Evolutionary conservation across 2,329 filamentous ascomycete species (phyloP), one percentile per base, ranked within the genome.

Genomic region (Plectosphaerella cucumerina): DNA sequence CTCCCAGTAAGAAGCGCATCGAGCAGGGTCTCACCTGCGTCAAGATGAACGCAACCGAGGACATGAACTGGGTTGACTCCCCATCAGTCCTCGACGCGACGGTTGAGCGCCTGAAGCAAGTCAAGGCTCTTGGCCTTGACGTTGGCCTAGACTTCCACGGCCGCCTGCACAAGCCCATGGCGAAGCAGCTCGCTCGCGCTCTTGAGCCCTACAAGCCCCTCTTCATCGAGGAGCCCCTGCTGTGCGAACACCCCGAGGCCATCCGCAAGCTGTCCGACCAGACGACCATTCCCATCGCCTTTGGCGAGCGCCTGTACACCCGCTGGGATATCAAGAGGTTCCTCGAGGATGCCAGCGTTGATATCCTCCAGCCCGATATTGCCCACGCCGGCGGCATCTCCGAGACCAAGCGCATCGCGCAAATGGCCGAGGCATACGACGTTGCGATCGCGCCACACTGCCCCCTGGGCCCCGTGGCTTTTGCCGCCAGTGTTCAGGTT

Each of bases 1-100:
- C 11, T 44, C 18, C 31, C 51, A 78, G 75, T 1, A 72, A 76
- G 62, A 72, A 69, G 8, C 72, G 81, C 9, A 73, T 76, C 56
- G 70, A 67, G 14, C 80, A 84, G 66, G 80, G 80, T 1, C 79
- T 84, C 62, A 77, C 65, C 6, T 71, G 76, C 10, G 74, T 87
- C 49, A 88, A 87, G 64, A 87, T 88, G 84, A 87, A 87, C 61
- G 85, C 79, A 9, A 87, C 84, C 2, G 83, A 84, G 62, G 84
- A 87, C 57, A 61, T 86, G 8, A 81, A 80, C 59, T 87, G 84
- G 83, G 71, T 88, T 3, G 85, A 88, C 62, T 81, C 80, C 11
- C 85, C 85, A 3, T 68, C 73, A 0, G 70, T 72, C 0, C 68
- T 89, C 0, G 70, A 81, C 44, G 70, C 76, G 5, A 80, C 77